phyloP scores from a whole-genome alignment of 352 stramenopile species.

The Globisporangium solare region DNA sequence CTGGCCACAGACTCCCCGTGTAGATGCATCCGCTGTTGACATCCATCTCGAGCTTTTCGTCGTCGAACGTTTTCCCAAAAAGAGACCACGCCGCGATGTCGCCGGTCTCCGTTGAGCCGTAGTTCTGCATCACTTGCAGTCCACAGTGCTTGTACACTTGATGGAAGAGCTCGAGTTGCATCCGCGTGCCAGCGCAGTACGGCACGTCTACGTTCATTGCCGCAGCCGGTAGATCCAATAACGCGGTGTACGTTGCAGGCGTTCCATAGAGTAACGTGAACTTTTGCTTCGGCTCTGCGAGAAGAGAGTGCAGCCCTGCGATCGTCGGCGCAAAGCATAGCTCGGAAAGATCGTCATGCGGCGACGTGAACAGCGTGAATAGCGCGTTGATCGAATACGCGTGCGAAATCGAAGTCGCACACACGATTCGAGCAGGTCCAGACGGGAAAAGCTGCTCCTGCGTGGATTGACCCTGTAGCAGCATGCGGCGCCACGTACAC shows the following conservation, averaged over 20 bases:
- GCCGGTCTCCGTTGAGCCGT: constrained; percentile 81
- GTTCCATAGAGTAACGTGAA: constrained; percentile 72
- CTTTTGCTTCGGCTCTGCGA: constrained; percentile 28
- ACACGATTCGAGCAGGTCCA: constrained; percentile 58
- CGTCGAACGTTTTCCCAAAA: constrained; percentile 34
- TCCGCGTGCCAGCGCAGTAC: constrained; percentile 64
- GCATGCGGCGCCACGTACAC: constrained; percentile 73
- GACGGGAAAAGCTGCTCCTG: constrained; percentile 68
- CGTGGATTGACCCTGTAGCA: constrained; percentile 73
- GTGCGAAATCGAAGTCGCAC: constrained; percentile 77
- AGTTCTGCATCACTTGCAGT: constrained; percentile 81
- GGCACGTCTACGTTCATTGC: constrained; percentile 59
- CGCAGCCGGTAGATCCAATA: constrained; percentile 44
- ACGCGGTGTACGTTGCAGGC: constrained; percentile 70
- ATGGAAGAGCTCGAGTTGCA: constrained; percentile 52
- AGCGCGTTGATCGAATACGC: constrained; percentile 85
- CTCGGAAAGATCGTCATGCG: constrained; percentile 54
- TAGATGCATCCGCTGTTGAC: constrained; percentile 33
- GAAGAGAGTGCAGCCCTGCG: constrained; percentile 41
- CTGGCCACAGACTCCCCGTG: constrained; percentile 67
- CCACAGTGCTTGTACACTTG: constrained; percentile 51
- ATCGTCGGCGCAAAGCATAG: constrained; percentile 63
- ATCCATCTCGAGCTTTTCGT: constrained; percentile 37
- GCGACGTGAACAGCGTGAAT: constrained; percentile 72
- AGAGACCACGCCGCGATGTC: constrained; percentile 71